Conservation (phyloP, 2,329 filamentous ascomycete genomes). For the Fusarium marasasianum region DNA sequence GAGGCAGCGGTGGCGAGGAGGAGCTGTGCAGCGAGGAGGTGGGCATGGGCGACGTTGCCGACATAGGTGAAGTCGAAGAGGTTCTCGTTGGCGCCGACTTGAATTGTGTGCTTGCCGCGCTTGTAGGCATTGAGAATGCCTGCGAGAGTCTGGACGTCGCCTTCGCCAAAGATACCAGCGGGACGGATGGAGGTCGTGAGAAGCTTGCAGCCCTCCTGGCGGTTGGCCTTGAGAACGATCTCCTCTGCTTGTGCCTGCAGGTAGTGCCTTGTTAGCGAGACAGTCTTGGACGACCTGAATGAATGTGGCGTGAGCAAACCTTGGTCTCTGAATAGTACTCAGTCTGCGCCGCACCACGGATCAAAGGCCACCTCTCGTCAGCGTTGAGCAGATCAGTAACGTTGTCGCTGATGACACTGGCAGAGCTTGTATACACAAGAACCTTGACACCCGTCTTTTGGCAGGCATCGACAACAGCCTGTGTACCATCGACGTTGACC, state of each 20-base stretch:
- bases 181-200: slow-evolving; percentile 85
- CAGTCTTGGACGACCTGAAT: background rate
- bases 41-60: slow-evolving; percentile 75
- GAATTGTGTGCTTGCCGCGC: slow-evolving; percentile 75
- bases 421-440: slow-evolving; percentile 91
- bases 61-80: slow-evolving; percentile 73
- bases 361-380: slow-evolving; percentile 82
- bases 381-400: slow-evolving; percentile 81
- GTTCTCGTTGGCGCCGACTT: slow-evolving; percentile 77
- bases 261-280: background rate
- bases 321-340: slow-evolving; percentile 95
- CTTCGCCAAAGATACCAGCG: slow-evolving; percentile 90
- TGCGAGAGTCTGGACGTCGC: slow-evolving; percentile 80
- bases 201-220: slow-evolving; percentile 65
- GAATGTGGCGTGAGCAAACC: slow-evolving; percentile 54
- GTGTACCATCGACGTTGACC: slow-evolving; percentile 90
- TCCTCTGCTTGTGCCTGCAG: slow-evolving; percentile 80
- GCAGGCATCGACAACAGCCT: slow-evolving; percentile 78
- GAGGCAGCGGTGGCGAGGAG: slow-evolving; percentile 69
- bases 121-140: slow-evolving; percentile 78
- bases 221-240: slow-evolving; percentile 80
- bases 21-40: slow-evolving; percentile 80
- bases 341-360: slow-evolving; percentile 74
- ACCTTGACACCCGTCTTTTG: slow-evolving; percentile 76
- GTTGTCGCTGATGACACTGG: slow-evolving; percentile 88